A percentile compares a stretch with the other conserved stretches of the same genome.
These are phyloP conservation scores for Cryphonectria radicalis DNA, from an alignment of 2,329 filamentous ascomycete species.

Conservation along the genomic window DNA sequence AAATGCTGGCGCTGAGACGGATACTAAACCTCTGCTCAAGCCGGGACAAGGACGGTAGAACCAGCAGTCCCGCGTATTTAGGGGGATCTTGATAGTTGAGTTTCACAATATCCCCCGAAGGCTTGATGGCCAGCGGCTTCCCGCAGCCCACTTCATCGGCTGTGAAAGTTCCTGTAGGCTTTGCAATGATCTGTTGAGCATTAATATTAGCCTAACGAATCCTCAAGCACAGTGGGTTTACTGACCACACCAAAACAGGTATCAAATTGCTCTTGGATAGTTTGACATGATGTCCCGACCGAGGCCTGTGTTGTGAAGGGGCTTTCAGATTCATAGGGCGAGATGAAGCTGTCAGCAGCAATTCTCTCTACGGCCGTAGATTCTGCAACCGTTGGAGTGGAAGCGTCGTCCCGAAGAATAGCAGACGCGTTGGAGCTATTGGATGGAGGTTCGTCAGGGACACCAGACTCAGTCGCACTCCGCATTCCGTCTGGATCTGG, in stretches of 20 bases:
- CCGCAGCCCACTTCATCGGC: background rate
- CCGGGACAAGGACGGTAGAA: background rate
- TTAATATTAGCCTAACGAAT: background rate
- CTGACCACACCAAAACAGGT: constrained; percentile 1
- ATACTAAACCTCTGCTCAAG: background rate
- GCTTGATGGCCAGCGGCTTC: background rate
- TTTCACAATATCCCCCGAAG: background rate
- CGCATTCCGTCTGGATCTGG: background rate
- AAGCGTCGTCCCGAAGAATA: background rate
- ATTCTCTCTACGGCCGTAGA: background rate
- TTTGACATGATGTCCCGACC: background rate
- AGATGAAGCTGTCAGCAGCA: background rate
- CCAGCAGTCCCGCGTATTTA: background rate
- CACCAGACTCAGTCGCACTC: background rate
- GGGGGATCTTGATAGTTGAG: background rate
- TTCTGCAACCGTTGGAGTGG: background rate
- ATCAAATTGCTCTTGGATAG: background rate
- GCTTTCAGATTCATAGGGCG: background rate
- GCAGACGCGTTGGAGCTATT: background rate
- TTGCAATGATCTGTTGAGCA: background rate
- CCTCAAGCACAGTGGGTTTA: background rate
- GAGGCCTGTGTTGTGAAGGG: background rate
- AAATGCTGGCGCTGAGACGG: background rate
- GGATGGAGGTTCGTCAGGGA: background rate
- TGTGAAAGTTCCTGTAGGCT: background rate